Conservation (phyloP, 495 filamentous ascomycete species). For the Penicillium mononematosum region DNA sequence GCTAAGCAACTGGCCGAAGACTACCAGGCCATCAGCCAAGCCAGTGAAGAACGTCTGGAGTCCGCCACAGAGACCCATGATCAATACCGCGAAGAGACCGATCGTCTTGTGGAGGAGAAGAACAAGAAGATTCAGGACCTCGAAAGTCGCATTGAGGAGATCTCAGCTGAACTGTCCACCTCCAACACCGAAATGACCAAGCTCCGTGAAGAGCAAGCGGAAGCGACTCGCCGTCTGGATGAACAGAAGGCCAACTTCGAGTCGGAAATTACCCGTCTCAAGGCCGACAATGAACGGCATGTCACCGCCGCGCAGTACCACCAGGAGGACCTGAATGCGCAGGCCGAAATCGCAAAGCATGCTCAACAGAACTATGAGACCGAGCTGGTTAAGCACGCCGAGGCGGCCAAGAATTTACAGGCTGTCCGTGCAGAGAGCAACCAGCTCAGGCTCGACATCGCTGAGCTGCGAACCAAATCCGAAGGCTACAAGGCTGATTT, state of each 20-base stretch:
- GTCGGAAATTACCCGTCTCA: conserved; percentile 74
- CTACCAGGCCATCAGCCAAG: conserved; percentile 84
- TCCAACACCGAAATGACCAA: conserved; percentile 76
- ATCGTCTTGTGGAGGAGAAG: conserved; percentile 68
- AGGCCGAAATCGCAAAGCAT: conserved; percentile 87
- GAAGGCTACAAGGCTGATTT: conserved; percentile 78
- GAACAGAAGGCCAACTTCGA: conserved; percentile 77
- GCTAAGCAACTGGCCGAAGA: conserved; percentile 77
- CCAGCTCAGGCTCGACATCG: conserved; percentile 71
- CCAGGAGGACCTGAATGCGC: conserved; percentile 85
- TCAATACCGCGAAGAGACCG: conserved; percentile 82
- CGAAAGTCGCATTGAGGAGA: conserved; percentile 75
- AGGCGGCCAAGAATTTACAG: conserved; percentile 81
- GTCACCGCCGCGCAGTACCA: conserved; percentile 73
- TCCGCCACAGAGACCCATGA: conserved; percentile 77
- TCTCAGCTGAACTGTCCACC: conserved; percentile 72
- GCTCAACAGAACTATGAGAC: conserved; percentile 94
- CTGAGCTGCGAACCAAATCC: conserved; percentile 68
- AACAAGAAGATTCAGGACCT: conserved; percentile 74
- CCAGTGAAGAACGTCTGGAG: conserved; percentile 83
- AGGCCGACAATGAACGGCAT: conserved; percentile 81
- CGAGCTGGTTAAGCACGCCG: conserved; percentile 90
- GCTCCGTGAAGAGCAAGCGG: conserved; percentile 73
- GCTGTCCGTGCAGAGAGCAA: conserved; percentile 75
- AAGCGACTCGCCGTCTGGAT: conserved; percentile 66